A percentile compares a stretch with the other conserved stretches of the same genome.
phyloP scores from a whole-genome alignment of 805 yeast genomes.

The Wickerhamomyces pijperi region DNA sequence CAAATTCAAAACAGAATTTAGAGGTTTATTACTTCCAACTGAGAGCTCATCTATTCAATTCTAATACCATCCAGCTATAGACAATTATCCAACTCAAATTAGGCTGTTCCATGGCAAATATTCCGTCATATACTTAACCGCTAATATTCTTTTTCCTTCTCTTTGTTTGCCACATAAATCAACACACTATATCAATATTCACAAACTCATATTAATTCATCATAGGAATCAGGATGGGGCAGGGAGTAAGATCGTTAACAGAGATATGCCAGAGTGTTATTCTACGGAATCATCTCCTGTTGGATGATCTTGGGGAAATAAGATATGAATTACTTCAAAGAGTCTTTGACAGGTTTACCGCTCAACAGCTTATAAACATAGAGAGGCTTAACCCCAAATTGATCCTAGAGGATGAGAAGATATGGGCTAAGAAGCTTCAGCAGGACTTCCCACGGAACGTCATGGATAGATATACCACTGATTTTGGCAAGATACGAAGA shows the following conservation, averaged over 20 bases:
- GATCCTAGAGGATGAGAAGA: conserved; percentile 27
- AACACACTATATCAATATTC: too few relatives aligned
- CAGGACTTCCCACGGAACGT: conserved; percentile 25
- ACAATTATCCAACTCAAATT: too few relatives aligned
- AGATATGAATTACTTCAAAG: conserved; percentile 22
- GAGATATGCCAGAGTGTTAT: conserved; percentile 15
- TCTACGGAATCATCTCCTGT: conserved; percentile 8
- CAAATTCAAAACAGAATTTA: too few relatives aligned
- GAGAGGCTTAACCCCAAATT: conserved; percentile 22
- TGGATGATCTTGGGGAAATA: conserved; percentile 20
- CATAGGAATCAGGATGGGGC: conserved; percentile 1
- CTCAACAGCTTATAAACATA: conserved; percentile 21
- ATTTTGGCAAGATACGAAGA: conserved; percentile 8
- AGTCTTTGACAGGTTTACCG: conserved; percentile 19
- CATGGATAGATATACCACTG: conserved; percentile 19
- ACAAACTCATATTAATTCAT: too few relatives aligned
- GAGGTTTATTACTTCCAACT: too few relatives aligned
- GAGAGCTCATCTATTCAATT: too few relatives aligned
- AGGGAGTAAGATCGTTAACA: conserved; percentile 12
- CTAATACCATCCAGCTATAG: too few relatives aligned
- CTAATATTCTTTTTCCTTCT: too few relatives aligned
- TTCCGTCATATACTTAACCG: too few relatives aligned
- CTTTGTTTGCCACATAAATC: too few relatives aligned
- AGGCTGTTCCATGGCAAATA: too few relatives aligned
- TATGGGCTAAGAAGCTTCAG: conserved; percentile 22